Conservation (phyloP, 2,329 filamentous ascomycete species). For the Xylaria arbuscula region DNA sequence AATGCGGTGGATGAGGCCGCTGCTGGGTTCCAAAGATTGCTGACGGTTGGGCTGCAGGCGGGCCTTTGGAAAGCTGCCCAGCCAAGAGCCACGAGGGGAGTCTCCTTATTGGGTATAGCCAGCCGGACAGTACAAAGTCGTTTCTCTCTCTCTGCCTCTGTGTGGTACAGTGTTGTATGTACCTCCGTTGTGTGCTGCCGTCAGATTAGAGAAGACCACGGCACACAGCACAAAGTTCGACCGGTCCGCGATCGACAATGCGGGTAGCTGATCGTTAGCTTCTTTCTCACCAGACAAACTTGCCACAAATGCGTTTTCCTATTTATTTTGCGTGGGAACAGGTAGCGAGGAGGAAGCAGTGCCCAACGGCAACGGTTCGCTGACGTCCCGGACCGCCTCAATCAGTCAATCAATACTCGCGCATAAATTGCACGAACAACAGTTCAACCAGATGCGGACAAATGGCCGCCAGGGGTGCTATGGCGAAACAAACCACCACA, state of each 20-base stretch:
- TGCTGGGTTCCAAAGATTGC: constrained; percentile 26
- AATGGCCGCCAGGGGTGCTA: constrained; percentile 17
- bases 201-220: constrained; percentile 15
- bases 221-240: constrained; percentile 16
- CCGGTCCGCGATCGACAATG: constrained; percentile 35
- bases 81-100: constrained; percentile 46
- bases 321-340: background rate
- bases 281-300: constrained; percentile 9
- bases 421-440: constrained; percentile 24
- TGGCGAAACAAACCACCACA: background rate
- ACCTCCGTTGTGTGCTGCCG: background rate
- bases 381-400: constrained; percentile 7
- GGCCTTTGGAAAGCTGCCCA: constrained; percentile 46
- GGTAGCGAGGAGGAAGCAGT: background rate
- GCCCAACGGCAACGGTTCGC: background rate
- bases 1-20: constrained; percentile 15
- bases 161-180: constrained; percentile 7
- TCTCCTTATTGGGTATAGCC: constrained; percentile 28
- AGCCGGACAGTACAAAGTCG: too few relatives aligned
- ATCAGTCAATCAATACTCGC: constrained; percentile 27
- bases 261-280: constrained; percentile 36
- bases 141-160: background rate
- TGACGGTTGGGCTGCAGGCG: constrained; percentile 50
- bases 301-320: constrained; percentile 6
- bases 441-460: constrained; percentile 8